Conservation (phyloP, 1,139 yeast genomes). For the Sugiyamaella paludigena region DNA sequence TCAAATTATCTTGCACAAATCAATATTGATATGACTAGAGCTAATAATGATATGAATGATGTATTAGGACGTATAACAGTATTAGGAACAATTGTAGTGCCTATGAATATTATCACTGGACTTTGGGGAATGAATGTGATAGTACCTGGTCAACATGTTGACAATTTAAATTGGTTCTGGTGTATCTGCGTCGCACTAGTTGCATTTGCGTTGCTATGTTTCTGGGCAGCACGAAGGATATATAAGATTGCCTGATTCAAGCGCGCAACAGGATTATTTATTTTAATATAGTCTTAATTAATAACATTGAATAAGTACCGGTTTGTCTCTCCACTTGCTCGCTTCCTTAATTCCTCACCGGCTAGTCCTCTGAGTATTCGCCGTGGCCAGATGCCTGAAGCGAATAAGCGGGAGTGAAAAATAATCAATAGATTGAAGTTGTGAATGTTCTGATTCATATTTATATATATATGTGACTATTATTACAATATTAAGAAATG, state of each 20-base stretch:
- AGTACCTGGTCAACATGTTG: slow-evolving; percentile 83
- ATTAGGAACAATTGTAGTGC: slow-evolving; percentile 90
- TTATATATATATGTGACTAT: neutral
- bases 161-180: slow-evolving; percentile 78
- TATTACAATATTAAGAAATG: slow-evolving; percentile 2
- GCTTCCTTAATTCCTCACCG: no score
- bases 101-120: slow-evolving; percentile 92
- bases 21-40: slow-evolving; percentile 95
- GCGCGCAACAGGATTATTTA: neutral
- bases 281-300: neutral
- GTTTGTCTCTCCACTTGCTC: no score
- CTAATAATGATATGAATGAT: slow-evolving; percentile 96
- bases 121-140: slow-evolving; percentile 98
- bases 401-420: no score
- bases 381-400: slow-evolving; percentile 5
- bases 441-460: no score
- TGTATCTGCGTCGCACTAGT: slow-evolving; percentile 33
- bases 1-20: slow-evolving; percentile 94
- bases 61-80: slow-evolving; percentile 91
- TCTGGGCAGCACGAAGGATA: slow-evolving; percentile 32
- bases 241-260: slow-evolving; percentile 26
- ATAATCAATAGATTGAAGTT: no score
- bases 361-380: no score
- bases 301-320: neutral
- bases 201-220: slow-evolving; percentile 37